phyloP scores from a whole-genome alignment of 352 stramenopile species.

The Phytophthora crassamura region DNA sequence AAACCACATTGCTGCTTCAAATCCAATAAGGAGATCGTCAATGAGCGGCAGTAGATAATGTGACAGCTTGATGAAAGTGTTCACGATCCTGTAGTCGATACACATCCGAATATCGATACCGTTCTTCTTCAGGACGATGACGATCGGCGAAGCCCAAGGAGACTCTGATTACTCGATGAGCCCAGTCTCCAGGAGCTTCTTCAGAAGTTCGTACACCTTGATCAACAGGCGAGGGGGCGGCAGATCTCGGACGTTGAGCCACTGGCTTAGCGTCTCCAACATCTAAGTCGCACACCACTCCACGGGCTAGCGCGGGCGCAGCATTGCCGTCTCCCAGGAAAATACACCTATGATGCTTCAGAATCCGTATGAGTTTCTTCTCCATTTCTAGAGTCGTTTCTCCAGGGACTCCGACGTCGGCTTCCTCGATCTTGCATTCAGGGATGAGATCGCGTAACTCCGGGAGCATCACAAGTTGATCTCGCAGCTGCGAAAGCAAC shows the following conservation, averaged over 20 bases:
- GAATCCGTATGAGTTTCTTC: not conserved
- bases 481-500: too few species aligned
- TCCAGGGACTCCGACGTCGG: too few species aligned
- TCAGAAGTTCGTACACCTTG: conserved; percentile 1
- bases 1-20: conserved; percentile 1
- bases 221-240: not conserved
- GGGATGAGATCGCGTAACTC: too few species aligned
- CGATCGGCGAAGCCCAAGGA: not conserved
- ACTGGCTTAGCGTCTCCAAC: conserved; percentile 1
- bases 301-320: too few species aligned
- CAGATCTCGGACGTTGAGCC: not conserved
- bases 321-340: too few species aligned
- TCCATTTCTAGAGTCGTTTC: not conserved
- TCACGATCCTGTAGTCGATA: not conserved
- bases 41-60: not conserved
- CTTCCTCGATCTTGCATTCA: too few species aligned
- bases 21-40: not conserved
- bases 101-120: not conserved
- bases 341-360: not conserved
- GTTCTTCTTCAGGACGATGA: conserved; percentile 5
- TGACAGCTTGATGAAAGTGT: not conserved
- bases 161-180: conserved; percentile 3
- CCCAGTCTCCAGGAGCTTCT: conserved; percentile 3
- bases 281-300: too few species aligned
- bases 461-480: too few species aligned